Base-by-base conservation (phyloP, 306 rosid species). In the Cucumis sativus region DNA sequence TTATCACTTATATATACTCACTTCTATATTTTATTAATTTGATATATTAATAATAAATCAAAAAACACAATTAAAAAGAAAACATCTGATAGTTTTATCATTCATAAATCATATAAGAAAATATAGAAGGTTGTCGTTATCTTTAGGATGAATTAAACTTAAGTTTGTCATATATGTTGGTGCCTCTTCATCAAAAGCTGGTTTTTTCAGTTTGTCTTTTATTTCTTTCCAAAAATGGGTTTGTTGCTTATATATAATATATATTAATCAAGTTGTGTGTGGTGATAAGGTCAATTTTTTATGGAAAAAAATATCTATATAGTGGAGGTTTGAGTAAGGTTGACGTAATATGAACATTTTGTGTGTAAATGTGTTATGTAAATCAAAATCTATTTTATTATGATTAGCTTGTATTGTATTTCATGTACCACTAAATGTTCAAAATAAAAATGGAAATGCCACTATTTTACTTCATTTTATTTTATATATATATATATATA, bases 241-340 rank as follows among this genome's bases (percentile, higher is more conserved):
- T 66, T 18, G 20, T 52, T 45, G 21, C n/a, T 70, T 45, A 69
- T 45, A 13, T 45, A 57, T 13, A 23, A 69, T 45, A 13, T 21
- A 69, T 25, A 21, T 23, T 23, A 6, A 69, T 69, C 40, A 47
- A 13, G 58, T 7, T 70, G 1, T 30, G 18, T 52, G 37, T 2
- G n/a, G 57, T 25, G 57, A 49, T 67, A 43, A 0, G 14, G 58
- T 71, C 60, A 8, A 25, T 49, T 49, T 8, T 49, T 15, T 15
- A 25, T 0, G 51, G 8, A 4, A 21, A 20, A 66, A 69, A 14
- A 69, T 39, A 45, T 71, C 60, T 71, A 8, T 25, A 7, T 23
- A 28, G 76, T 71, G 60, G 76, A 21, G 76, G 13, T 23, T 71
- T 25, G 58, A 25, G 58, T 47, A 71, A 71, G 41, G 76, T 71